Evolutionary conservation across 140 eudicot species (phyloP).

Genomic region (Bidens hawaiensis): DNA sequence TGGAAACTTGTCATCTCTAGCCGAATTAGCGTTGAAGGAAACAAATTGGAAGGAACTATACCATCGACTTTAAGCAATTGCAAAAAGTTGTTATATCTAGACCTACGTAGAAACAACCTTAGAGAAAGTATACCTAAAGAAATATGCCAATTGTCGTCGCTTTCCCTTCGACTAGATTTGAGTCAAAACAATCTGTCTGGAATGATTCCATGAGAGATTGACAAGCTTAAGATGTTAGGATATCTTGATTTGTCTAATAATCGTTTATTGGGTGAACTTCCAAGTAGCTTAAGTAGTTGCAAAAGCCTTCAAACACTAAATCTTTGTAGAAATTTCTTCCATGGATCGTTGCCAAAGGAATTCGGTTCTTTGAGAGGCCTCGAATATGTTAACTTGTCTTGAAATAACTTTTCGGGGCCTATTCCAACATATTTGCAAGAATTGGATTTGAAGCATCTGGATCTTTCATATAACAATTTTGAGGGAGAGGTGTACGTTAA

Average conservation of each 20-base stretch:
- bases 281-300: constrained; percentile 19
- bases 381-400: too few species aligned
- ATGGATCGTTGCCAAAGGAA: constrained; percentile 9
- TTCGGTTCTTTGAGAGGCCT: constrained; percentile 10
- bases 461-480: too few species aligned
- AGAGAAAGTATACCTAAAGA: constrained; percentile 21
- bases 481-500: too few species aligned
- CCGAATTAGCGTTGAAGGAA: not conserved
- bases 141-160: constrained; percentile 4
- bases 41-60: constrained; percentile 26
- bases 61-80: constrained; percentile 18
- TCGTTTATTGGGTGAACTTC: constrained; percentile 21
- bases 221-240: constrained; percentile 4
- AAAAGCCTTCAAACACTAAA: not conserved
- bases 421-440: constrained; percentile 22
- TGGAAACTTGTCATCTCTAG: constrained; percentile 14
- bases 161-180: not conserved
- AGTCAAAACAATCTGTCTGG: constrained; percentile 28
- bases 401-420: constrained; percentile 32
- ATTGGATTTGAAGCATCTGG: not conserved
- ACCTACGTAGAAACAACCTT: constrained; percentile 10
- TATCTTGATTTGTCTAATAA: not conserved
- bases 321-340: constrained; percentile 7
- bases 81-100: not conserved
- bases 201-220: constrained; percentile 15